Percentiles rank a stretch among this genome's conserved stretches.
phyloP scores from a whole-genome alignment of 257 asterid genomes.

The Solanum bukasovii region DNA sequence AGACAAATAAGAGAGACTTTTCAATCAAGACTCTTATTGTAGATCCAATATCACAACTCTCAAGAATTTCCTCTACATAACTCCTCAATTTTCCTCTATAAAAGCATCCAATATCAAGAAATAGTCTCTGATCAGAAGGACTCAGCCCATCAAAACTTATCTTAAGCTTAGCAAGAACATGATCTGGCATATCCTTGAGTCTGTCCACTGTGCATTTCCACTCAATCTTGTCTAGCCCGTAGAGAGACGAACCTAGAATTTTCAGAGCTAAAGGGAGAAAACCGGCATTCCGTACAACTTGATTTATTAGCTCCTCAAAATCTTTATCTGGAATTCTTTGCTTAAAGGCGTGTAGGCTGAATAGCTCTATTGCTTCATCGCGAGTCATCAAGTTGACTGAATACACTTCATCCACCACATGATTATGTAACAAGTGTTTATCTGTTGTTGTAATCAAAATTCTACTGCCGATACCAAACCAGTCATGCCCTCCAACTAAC shows the following conservation, averaged over 20 bases:
- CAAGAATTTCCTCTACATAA: not conserved
- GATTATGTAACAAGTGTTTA: not conserved
- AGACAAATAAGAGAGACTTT: slow-evolving; percentile 1
- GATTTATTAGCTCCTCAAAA: not conserved
- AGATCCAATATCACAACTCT: not conserved
- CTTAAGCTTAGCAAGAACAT: slow-evolving; percentile 1
- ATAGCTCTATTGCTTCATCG: slow-evolving; percentile 5
- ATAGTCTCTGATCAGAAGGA: not conserved
- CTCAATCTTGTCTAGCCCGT: not conserved
- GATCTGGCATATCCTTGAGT: not conserved
- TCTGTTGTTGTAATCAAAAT: slow-evolving; percentile 9
- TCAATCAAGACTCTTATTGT: not conserved
- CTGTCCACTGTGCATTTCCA: not conserved
- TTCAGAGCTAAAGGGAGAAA: slow-evolving; percentile 7
- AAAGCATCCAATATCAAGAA: not conserved
- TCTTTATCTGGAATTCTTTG: not conserved
- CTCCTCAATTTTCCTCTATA: not conserved
- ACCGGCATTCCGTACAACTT: not conserved
- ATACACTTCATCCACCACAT: not conserved
- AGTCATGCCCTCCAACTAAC: not conserved
- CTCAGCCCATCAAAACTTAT: slow-evolving; percentile 1
- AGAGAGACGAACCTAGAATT: slow-evolving; percentile 5
- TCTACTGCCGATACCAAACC: slow-evolving; percentile 12
- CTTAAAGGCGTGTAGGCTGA: slow-evolving; percentile 5
- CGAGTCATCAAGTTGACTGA: not conserved